Evolutionary conservation across 2,329 filamentous ascomycete genomes (phyloP), one percentile per base, ranked within the genome.

Genomic region (Cordyceps farinosa): DNA sequence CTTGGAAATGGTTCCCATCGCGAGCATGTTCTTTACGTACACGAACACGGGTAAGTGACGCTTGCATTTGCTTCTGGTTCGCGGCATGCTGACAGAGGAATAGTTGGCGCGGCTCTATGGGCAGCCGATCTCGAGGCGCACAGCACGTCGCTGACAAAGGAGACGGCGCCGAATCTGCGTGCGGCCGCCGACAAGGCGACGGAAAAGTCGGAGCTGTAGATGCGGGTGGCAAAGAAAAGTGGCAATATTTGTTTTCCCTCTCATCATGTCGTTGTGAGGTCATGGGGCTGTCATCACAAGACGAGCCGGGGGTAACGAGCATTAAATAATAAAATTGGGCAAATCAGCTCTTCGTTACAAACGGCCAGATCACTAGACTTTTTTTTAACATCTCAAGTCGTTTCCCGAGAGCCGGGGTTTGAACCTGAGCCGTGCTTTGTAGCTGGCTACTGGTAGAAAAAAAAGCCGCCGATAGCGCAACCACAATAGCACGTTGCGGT

Each of bases 51-150:
- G 85, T 85, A 78, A 71, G 76, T 57, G 10, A 9, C 61, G 32
- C 13, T 42, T 45, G 10, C n/a, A 47, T 9, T 10, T 13, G 44
- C 44, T 5, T n/a, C 3, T 27, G 22, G n/a, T 45, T 22, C n/a
- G 65, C 11, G 13, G n/a, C 6, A 50, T 48, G 52, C 53, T 66
- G 57, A 69, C 68, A 11, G 32, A 50, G 44, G 44, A 44, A 8
- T 54, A 87, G 92, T 96, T 64, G 94, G 92, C 8, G 94, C 93
- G 61, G 94, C 94, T 8, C 79, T 98, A n/a, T 97, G 92, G 92
- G 93, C 94, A 47, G 90, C 91, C 22, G 92, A 96, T 74, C 85
- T 96, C 64, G 92, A 96, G 74, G 74, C 76, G 34, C 80, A 81
- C 68, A 77, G 79, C 62, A 79, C 75, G 10, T 73, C 75, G 47